Percentiles rank a stretch among this genome's conserved stretches.
These are phyloP conservation scores for Phytophthora lateralis DNA, from an alignment of 352 stramenopile genomes.

Conservation along the genomic window DNA sequence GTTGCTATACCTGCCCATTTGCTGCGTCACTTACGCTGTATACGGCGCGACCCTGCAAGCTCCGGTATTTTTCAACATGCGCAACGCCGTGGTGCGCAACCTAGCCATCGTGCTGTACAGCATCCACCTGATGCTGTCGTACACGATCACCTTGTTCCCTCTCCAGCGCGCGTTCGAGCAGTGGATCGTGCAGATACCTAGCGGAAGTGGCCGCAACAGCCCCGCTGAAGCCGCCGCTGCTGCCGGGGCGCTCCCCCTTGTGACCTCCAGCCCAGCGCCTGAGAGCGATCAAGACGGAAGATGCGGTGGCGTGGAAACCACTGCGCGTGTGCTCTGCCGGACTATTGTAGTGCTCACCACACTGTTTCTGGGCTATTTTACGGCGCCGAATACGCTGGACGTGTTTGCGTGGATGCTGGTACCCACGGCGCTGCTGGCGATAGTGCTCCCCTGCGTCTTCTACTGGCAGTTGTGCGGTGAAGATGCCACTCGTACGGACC, in stretches of 20 bases:
- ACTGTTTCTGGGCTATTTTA: slow-evolving; percentile 55
- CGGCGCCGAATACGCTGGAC: slow-evolving; percentile 56
- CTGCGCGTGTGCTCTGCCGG: slow-evolving; percentile 55
- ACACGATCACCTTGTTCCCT: slow-evolving; percentile 69
- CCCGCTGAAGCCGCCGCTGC: slow-evolving; percentile 28
- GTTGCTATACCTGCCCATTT: slow-evolving; percentile 76
- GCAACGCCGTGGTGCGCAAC: slow-evolving; percentile 72
- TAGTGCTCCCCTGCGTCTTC: slow-evolving; percentile 72
- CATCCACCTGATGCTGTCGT: slow-evolving; percentile 77
- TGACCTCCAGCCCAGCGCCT: slow-evolving; percentile 12
- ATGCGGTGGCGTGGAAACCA: slow-evolving; percentile 34
- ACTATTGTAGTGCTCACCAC: slow-evolving; percentile 57
- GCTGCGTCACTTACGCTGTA: slow-evolving; percentile 75
- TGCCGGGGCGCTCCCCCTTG: slow-evolving; percentile 29
- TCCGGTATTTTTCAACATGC: slow-evolving; percentile 87
- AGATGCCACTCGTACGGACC: slow-evolving; percentile 54
- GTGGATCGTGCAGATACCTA: slow-evolving; percentile 44
- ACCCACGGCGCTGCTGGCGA: slow-evolving; percentile 56
- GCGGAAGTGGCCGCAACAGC: slow-evolving; percentile 21
- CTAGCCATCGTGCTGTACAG: slow-evolving; percentile 77
- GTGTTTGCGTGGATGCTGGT: slow-evolving; percentile 75
- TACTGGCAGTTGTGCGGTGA: slow-evolving; percentile 74
- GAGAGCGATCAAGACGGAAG: slow-evolving; percentile 20
- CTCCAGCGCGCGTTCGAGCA: slow-evolving; percentile 70
- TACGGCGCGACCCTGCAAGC: slow-evolving; percentile 78